Evolutionary conservation across 1,284 basidiomycete species (phyloP).

Genomic region (Polyporus tsugae): DNA sequence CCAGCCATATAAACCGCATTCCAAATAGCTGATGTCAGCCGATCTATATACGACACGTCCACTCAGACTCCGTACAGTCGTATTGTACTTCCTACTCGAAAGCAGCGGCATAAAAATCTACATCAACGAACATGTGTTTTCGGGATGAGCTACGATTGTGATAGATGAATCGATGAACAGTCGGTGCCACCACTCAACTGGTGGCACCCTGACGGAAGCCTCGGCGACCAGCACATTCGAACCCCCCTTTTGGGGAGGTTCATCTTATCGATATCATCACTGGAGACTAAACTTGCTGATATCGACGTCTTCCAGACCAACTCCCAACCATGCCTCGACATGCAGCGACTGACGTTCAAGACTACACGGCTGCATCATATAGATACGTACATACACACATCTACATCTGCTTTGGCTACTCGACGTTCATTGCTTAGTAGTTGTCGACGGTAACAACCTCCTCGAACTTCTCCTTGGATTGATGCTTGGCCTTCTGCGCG

Average conservation of each 20-base stretch:
- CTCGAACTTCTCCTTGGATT: constrained; percentile 37
- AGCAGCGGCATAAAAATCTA: too few species aligned
- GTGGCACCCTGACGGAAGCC: not conserved
- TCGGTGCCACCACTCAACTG: not conserved
- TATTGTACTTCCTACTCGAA: too few species aligned
- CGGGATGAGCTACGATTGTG: not conserved
- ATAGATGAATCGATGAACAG: not conserved
- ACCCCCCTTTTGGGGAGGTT: too few species aligned
- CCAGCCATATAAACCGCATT: too few species aligned
- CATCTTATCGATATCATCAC: constrained; percentile 10
- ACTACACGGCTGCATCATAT: not conserved
- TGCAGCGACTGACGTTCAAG: not conserved
- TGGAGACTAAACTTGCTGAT: not conserved
- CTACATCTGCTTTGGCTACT: constrained; percentile 10
- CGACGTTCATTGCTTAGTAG: constrained; percentile 26
- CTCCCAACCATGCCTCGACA: not conserved
- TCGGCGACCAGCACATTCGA: not conserved
- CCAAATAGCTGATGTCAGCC: too few species aligned
- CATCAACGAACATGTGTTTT: not conserved
- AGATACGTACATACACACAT: constrained; percentile 20
- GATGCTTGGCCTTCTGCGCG: constrained; percentile 53
- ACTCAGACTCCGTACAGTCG: too few species aligned
- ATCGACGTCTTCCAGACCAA: not conserved
- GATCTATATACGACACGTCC: too few species aligned
- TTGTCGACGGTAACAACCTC: constrained; percentile 33